A percentile compares a stretch with the other conserved stretches of the same genome.
phyloP scores from a whole-genome alignment of 2,329 filamentous ascomycete species.

The Fusarium sarcochroum region DNA sequence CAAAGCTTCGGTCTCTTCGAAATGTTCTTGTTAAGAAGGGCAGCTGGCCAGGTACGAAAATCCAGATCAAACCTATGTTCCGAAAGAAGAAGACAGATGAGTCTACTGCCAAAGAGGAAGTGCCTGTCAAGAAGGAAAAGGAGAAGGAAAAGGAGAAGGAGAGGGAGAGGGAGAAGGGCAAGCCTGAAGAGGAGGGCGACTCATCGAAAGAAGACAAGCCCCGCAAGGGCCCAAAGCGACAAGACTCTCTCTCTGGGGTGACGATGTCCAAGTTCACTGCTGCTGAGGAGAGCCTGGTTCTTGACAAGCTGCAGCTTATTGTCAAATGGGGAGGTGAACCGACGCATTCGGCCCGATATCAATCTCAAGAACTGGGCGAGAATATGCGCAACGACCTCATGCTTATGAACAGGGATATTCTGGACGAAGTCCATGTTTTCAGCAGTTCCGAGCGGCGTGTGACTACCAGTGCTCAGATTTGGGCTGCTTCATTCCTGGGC shows the following conservation, averaged over 20 bases:
- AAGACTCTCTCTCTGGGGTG: constrained; percentile 89
- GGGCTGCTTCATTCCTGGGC: constrained; percentile 89
- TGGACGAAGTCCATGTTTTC: constrained; percentile 94
- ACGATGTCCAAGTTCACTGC: constrained; percentile 96
- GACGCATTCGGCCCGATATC: constrained; percentile 96
- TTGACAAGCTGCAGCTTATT: constrained; percentile 97
- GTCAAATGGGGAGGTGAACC: constrained; percentile 99
- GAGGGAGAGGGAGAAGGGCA: constrained; percentile 41
- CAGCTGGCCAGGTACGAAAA: constrained; percentile 94
- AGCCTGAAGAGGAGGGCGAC: constrained; percentile 39
- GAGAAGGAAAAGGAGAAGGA: constrained; percentile 49
- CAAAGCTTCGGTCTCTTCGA: constrained; percentile 87
- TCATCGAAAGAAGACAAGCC: constrained; percentile 42
- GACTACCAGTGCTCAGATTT: constrained; percentile 96
- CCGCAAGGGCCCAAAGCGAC: constrained; percentile 67
- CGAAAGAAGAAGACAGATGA: constrained; percentile 84
- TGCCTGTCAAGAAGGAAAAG: constrained; percentile 50
- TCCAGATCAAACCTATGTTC: constrained; percentile 99
- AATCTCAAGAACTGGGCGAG: constrained; percentile 93
- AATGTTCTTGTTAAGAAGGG: constrained; percentile 94
- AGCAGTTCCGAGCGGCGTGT: constrained; percentile 96
- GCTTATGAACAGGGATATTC: constrained; percentile 90
- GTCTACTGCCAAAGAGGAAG: constrained; percentile 56
- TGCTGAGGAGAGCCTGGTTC: constrained; percentile 89
- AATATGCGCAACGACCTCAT: constrained; percentile 97